Conservation (phyloP, 352 stramenopile species). For the Pythium monospermum region DNA sequence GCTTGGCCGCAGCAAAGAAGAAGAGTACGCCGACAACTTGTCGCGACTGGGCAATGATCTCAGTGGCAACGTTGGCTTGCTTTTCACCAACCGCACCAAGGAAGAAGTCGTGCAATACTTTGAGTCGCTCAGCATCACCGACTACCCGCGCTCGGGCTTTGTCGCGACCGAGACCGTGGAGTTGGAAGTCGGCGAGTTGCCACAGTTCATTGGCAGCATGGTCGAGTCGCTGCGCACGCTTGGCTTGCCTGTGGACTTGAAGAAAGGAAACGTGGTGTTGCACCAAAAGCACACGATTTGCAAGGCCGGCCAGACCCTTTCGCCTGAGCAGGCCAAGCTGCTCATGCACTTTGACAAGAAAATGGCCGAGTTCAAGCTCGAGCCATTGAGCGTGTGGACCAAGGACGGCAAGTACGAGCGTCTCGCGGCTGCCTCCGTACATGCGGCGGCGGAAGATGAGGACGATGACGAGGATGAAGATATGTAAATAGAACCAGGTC, state of each 20-base stretch:
- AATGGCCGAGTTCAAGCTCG: conserved; percentile 84
- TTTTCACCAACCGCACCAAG: conserved; percentile 92
- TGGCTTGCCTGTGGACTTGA: conserved; percentile 94
- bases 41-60: conserved; percentile 88
- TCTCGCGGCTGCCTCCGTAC: conserved; percentile 39
- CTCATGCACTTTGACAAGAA: conserved; percentile 90
- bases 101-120: conserved; percentile 94
- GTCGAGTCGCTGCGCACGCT: conserved; percentile 95
- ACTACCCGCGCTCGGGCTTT: conserved; percentile 94
- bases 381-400: conserved; percentile 71
- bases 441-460: conserved; percentile 29
- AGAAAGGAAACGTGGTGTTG: conserved; percentile 93
- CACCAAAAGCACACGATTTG: conserved; percentile 92
- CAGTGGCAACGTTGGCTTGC: conserved; percentile 91
- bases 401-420: conserved; percentile 69
- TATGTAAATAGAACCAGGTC: conserved; percentile 34
- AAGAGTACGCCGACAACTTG: conserved; percentile 97
- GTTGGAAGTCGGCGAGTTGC: conserved; percentile 85
- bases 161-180: conserved; percentile 87
- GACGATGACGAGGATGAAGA: conserved; percentile 52
- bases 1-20: conserved; percentile 90
- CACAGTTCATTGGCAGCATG: conserved; percentile 95
- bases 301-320: conserved; percentile 92
- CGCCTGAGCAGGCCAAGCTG: conserved; percentile 94
- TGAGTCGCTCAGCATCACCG: conserved; percentile 81